Conservation (phyloP, 2,329 filamentous ascomycete species). For the Colletotrichum cereale region DNA sequence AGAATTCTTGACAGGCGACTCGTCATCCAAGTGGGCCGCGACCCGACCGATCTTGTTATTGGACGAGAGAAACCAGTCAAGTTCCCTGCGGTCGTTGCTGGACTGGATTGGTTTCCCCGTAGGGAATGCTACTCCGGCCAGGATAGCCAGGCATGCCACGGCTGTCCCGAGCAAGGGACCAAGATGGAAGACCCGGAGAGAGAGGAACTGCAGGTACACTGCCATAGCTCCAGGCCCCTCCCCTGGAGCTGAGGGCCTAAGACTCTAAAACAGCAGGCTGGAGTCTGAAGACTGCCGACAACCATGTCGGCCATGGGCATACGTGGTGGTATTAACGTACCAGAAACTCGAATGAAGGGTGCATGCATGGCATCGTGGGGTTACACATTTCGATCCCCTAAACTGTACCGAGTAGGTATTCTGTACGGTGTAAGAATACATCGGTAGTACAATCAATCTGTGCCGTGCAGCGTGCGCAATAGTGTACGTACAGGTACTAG, state of each 20-base stretch:
- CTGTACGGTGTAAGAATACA: too few species aligned
- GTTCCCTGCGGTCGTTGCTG: slow-evolving; percentile 4
- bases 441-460: not conserved
- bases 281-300: slow-evolving; percentile 31
- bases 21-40: slow-evolving; percentile 22
- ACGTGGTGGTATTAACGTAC: slow-evolving; percentile 33
- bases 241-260: slow-evolving; percentile 10
- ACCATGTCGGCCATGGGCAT: slow-evolving; percentile 18
- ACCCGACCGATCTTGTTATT: slow-evolving; percentile 13
- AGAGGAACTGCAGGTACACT: not conserved
- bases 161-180: not conserved
- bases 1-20: slow-evolving; percentile 4
- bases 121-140: slow-evolving; percentile 19
- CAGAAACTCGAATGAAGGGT: slow-evolving; percentile 36
- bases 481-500: too few species aligned
- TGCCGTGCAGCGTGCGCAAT: not conserved
- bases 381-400: slow-evolving; percentile 13
- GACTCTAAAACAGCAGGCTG: slow-evolving; percentile 26
- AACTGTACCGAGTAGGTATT: not conserved
- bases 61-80: not conserved
- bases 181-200: slow-evolving; percentile 5
- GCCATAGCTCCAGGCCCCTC: not conserved
- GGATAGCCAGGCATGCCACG: not conserved
- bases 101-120: slow-evolving; percentile 18
- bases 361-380: slow-evolving; percentile 18